Base-by-base conservation (phyloP, 1,284 basidiomycete genomes). In the Xerocomus nothofagi region DNA sequence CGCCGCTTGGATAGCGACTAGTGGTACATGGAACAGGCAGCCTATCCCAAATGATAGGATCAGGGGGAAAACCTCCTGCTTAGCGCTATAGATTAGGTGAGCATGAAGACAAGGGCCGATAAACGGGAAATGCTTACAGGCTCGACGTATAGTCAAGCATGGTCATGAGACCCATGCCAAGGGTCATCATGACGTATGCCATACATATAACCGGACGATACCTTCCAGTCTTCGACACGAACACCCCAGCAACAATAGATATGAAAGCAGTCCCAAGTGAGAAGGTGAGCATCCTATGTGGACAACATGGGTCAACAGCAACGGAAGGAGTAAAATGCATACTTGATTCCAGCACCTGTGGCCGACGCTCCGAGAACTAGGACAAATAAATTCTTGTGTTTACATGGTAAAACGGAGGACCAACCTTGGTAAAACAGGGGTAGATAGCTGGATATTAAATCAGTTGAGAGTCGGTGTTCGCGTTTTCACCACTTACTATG, bases 1-100 rank as follows among this genome's bases (percentile, higher is more conserved):
- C 0, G 88, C 84, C 1, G 88, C 86, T 70, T 91, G 88, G 12
- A 91, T 67, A 18, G 75, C 84, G 51, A 90, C 82, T 10, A 89
- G 67, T 0, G 86, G 86, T 7, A 81, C 77, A 67, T 85, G 83
- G 73, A 86, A 86, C 38, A 88, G 65, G 55, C 73, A 76, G 2
- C 86, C 86, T 21, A 84, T 62, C 0, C 86, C 86, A 2, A 82
- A 8, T 5, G 81, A 77, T 7, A 80, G 72, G 17, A 90, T 66
- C 17, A 89, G 60, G 3, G 84, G 81, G 58, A 75, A 86, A 3
- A 88, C 30, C 12, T 79, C 78, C 61, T 85, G 79, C 56, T 73
- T 71, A 1, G 80, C 82, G 7, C 84, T 87, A 47, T 44, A 37
- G 11, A 55, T 18, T 31, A 9, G 1, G 31, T 55, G 6, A 56